Conservation (phyloP, 2,329 filamentous ascomycete species). For the Diatrype stigma region DNA sequence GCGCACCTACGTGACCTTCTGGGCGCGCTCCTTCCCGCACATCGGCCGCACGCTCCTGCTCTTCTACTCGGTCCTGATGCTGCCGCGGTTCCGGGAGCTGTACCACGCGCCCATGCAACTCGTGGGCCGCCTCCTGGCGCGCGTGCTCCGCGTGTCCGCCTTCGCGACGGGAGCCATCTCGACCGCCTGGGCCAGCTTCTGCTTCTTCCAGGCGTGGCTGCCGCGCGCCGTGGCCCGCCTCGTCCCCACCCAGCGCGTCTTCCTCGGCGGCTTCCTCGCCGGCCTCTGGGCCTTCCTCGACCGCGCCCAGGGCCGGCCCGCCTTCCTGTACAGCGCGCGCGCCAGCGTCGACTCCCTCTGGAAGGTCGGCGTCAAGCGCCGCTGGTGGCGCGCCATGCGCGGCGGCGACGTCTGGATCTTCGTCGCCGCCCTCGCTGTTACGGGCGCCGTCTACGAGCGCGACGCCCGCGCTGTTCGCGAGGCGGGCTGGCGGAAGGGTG, state of each 20-base stretch:
- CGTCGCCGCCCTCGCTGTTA: constrained; percentile 70
- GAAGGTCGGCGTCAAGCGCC: constrained; percentile 89
- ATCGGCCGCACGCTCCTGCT: constrained; percentile 74
- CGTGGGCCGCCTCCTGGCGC: constrained; percentile 61
- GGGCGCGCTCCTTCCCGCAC: constrained; percentile 75
- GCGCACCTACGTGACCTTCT: constrained; percentile 82
- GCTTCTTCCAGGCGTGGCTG: constrained; percentile 78
- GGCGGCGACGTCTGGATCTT: constrained; percentile 85
- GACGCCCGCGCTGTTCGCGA: constrained; percentile 66
- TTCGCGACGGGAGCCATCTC: constrained; percentile 82
- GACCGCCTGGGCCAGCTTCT: constrained; percentile 83
- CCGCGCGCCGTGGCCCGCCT: constrained; percentile 59
- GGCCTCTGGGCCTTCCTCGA: constrained; percentile 83
- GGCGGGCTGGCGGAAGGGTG: constrained; percentile 62
- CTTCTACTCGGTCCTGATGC: constrained; percentile 66
- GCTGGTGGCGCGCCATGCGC: constrained; percentile 79
- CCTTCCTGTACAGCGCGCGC: constrained; percentile 76
- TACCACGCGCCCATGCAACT: constrained; percentile 65
- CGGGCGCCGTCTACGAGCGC: constrained; percentile 73
- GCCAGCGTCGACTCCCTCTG: constrained; percentile 79
- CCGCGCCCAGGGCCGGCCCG: constrained; percentile 55
- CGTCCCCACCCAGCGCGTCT: constrained; percentile 81
- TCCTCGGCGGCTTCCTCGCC: constrained; percentile 79
- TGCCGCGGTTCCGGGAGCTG: constrained; percentile 64
- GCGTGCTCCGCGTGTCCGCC: constrained; percentile 68